A percentile compares a stretch with the other conserved stretches of the same genome.
phyloP scores from a whole-genome alignment of 2,329 filamentous ascomycete genomes.

The Colletotrichum tamarilloi region DNA sequence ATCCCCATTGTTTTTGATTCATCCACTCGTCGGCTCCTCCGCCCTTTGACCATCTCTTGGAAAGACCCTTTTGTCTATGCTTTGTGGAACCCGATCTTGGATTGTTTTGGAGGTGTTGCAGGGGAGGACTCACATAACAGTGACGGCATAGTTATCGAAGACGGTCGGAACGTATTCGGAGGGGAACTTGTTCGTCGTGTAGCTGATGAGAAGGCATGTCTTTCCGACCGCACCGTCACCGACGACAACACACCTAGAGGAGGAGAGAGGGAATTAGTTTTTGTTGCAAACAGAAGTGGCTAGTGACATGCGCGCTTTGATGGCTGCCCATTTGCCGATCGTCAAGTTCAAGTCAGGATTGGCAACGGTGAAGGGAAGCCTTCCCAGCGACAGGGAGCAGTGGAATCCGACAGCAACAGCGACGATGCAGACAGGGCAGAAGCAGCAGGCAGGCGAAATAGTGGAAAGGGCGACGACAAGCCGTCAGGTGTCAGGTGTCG shows the following conservation, averaged over 20 bases:
- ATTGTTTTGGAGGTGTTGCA: conserved; percentile 19
- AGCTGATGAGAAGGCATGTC: conserved; percentile 98
- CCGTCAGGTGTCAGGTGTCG: conserved; percentile 5
- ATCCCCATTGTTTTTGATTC: not conserved
- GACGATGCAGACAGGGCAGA: not conserved
- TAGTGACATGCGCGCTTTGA: conserved; percentile 33
- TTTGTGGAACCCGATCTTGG: not conserved
- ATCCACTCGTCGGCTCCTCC: not conserved
- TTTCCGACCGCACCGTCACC: conserved; percentile 99
- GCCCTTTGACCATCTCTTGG: not conserved
- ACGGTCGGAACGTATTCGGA: conserved; percentile 99
- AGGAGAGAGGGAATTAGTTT: conserved; percentile 32
- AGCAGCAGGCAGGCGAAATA: not conserved
- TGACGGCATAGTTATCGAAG: conserved; percentile 99
- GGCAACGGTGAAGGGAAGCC: not conserved
- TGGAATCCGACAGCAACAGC: not conserved
- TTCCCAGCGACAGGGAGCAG: not conserved
- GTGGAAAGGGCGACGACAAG: conserved; percentile 34
- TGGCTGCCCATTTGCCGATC: conserved; percentile 4
- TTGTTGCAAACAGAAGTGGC: not conserved
- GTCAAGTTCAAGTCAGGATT: not conserved
- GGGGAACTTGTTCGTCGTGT: conserved; percentile 99
- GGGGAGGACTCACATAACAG: conserved; percentile 86
- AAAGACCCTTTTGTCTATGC: not conserved
- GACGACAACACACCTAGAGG: conserved; percentile 91